Conservation (phyloP, 768 basidiomycete genomes). For the Mrakia gelida region DNA sequence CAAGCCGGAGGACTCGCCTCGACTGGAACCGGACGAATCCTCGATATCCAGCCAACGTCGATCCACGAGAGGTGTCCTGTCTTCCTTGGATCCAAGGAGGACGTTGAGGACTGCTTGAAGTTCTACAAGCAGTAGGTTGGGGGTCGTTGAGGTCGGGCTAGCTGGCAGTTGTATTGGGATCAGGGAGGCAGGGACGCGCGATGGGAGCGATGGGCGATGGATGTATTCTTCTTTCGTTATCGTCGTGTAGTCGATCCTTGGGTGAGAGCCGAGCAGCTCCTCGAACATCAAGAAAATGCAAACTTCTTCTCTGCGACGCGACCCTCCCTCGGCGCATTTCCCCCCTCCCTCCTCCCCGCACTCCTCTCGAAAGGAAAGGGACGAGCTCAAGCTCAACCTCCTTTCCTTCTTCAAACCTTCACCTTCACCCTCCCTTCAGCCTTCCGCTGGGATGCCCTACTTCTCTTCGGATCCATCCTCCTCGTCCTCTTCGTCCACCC, state of each 20-base stretch:
- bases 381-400: neutral
- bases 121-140: neutral
- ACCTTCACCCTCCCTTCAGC: neutral
- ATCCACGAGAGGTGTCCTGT: slow-evolving; percentile 93
- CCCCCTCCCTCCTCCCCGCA: too few species aligned
- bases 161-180: too few species aligned
- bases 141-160: too few species aligned
- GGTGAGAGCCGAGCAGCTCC: too few species aligned
- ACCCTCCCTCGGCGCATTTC: too few species aligned
- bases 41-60: slow-evolving; percentile 77
- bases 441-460: neutral
- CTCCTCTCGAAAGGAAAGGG: neutral
- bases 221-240: too few species aligned
- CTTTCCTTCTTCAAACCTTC: neutral
- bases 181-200: too few species aligned
- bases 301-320: too few species aligned
- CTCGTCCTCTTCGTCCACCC: neutral
- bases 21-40: slow-evolving; percentile 85
- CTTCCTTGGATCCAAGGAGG: slow-evolving; percentile 88
- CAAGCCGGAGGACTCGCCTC: slow-evolving; percentile 96
- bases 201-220: too few species aligned
- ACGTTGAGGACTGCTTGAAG: slow-evolving; percentile 62
- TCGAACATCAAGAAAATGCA: too few species aligned
- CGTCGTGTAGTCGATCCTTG: too few species aligned
- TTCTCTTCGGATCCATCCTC: neutral